Evolutionary conservation across 495 filamentous ascomycete species (phyloP), one percentile per base, ranked within the genome.

Genomic region (Penicillium desertorum): DNA sequence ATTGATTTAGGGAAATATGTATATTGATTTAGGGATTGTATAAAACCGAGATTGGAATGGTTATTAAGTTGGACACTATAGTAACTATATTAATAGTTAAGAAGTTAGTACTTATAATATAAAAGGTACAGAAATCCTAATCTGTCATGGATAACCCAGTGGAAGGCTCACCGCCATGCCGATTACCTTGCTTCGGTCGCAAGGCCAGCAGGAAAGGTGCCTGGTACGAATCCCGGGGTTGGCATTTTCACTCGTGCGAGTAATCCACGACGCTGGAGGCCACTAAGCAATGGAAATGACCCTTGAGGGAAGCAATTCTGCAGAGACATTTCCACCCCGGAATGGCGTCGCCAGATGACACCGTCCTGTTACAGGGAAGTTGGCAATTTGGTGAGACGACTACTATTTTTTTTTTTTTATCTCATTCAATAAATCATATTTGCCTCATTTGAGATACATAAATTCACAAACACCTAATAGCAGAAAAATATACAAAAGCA

Each of bases 301-400:
- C 63, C 77, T 82, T 79, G 80, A 85, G 82, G 79, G 80, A 82
- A 83, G 81, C 71, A 83, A 84, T 83, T 82, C 79, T 81, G 82
- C 82, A 85, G 79, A 83, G 77, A 73, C 75, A 79, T 71, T 70
- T 81, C 72, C 82, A 82, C 81, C 80, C 76, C 75, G 69, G 76
- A 73, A 70, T 81, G 82, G 81, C 82, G 82, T 72, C 66, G 74
- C 73, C 76, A 78, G 81, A 83, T 74, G 70, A 83, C 80, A 83
- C 75, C 77, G 71, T 67, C 69, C 61, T 56, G 73, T 75, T 76
- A 74, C 71, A 72, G 67, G 77, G 69, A 69, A 67, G 49, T 59
- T 67, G 68, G 66, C 68, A 71, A 61, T 68, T 74, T 70, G 75
- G 74, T 66, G 67, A 56, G 61, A 70, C 74, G 63, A 77, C 76